Conservation (phyloP, 1,284 basidiomycete species). For the Leccinum colubrinum region DNA sequence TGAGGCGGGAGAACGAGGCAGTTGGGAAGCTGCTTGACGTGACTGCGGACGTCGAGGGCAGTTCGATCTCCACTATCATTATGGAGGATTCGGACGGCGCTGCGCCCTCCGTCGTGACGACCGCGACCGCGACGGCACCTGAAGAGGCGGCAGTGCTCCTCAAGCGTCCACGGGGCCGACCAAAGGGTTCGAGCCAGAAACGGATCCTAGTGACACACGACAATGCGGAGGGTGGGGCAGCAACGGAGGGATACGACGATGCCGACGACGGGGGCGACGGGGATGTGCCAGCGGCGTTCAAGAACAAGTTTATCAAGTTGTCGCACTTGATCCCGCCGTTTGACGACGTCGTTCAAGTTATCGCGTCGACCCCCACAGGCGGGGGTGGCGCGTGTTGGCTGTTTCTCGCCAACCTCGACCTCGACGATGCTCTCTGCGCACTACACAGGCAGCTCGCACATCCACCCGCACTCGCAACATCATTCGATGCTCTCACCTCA, state of each 20-base stretch:
- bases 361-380: slow-evolving; percentile 21
- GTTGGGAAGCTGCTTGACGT: slow-evolving; percentile 24
- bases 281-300: slow-evolving; percentile 34
- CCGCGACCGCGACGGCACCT: neutral
- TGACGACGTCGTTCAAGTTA: slow-evolving; percentile 30
- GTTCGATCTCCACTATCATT: slow-evolving; percentile 23
- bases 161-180: slow-evolving; percentile 19
- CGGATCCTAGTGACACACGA: slow-evolving; percentile 12
- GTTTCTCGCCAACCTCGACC: slow-evolving; percentile 1
- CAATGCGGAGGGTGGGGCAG: slow-evolving; percentile 6
- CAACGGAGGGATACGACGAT: neutral
- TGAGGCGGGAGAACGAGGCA: slow-evolving; percentile 33
- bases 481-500: slow-evolving; percentile 12
- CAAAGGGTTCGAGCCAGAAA: slow-evolving; percentile 12
- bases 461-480: slow-evolving; percentile 18
- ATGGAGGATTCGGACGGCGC: slow-evolving; percentile 11
- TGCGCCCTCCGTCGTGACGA: neutral
- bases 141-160: slow-evolving; percentile 19
- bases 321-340: slow-evolving; percentile 73
- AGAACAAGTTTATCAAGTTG: slow-evolving; percentile 73
- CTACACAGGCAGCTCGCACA: slow-evolving; percentile 21
- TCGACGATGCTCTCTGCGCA: slow-evolving; percentile 30
- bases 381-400: slow-evolving; percentile 10
- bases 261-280: slow-evolving; percentile 15
- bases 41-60: slow-evolving; percentile 22